Conservation (phyloP, 78 protist species). For the Dictyostelium intermedium region DNA sequence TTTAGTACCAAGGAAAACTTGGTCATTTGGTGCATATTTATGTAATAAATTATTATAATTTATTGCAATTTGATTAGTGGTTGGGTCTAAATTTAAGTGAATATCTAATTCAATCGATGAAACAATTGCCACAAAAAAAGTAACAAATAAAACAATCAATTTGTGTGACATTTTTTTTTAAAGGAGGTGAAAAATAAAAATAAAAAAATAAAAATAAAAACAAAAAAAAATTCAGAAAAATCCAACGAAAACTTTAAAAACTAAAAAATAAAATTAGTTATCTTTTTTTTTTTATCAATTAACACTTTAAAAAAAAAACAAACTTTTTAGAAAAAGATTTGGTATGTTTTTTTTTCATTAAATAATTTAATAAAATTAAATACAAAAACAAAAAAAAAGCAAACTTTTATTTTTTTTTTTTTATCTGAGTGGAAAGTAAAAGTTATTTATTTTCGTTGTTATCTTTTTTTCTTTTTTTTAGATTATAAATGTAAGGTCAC, state of each 20-base stretch:
- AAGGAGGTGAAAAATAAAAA: not conserved
- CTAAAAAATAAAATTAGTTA: not conserved
- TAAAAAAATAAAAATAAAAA: not conserved
- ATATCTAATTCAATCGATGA: constrained; percentile 34
- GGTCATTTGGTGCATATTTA: constrained; percentile 48
- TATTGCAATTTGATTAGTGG: constrained; percentile 16
- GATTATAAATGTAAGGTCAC: not conserved
- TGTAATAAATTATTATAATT: constrained; percentile 11
- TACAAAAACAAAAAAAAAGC: too few relatives aligned
- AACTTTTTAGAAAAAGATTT: too few relatives aligned
- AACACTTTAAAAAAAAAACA: too few relatives aligned
- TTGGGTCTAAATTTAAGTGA: constrained; percentile 38
- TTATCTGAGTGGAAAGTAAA: too few relatives aligned
- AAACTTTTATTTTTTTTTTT: too few relatives aligned
- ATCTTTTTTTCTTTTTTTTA: too few relatives aligned
- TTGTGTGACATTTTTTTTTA: not conserved
- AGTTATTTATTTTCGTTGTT: too few relatives aligned
- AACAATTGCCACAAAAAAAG: not conserved
- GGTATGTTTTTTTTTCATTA: too few relatives aligned
- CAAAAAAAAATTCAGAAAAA: not conserved
- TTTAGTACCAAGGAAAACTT: constrained; percentile 28
- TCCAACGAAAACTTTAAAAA: too few relatives aligned
- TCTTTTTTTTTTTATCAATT: not conserved
- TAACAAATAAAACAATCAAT: not conserved
- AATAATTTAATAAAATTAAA: too few relatives aligned